phyloP scores from a whole-genome alignment of 2,329 filamentous ascomycete genomes.

The Coleophoma crateriformis region DNA sequence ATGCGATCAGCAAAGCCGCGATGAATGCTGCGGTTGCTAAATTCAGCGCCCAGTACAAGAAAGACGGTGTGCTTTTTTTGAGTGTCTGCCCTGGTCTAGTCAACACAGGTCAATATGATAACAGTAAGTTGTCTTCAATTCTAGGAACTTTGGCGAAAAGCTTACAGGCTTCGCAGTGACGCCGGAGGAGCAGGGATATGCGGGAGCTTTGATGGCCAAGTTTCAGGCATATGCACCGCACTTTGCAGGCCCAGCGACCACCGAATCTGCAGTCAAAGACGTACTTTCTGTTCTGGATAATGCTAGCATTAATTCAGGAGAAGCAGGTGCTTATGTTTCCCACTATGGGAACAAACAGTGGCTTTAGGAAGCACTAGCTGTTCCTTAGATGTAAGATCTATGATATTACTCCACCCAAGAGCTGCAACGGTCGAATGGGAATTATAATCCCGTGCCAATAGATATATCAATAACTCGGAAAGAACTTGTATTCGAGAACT shows the following conservation, averaged over 20 bases:
- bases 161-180: neutral
- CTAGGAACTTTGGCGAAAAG: neutral
- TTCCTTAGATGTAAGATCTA: no score
- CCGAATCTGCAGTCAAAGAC: conserved; percentile 12
- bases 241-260: conserved; percentile 14
- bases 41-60: conserved; percentile 41
- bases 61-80: conserved; percentile 47
- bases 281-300: conserved; percentile 12
- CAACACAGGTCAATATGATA: neutral
- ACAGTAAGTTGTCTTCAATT: neutral
- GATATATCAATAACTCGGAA: no score
- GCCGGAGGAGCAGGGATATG: conserved; percentile 4
- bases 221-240: conserved; percentile 15
- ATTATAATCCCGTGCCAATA: no score
- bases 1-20: conserved; percentile 44
- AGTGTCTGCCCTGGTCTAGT: conserved; percentile 38
- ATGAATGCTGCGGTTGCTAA: conserved; percentile 47
- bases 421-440: no score
- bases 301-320: conserved; percentile 10
- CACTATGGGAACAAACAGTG: conserved; percentile 6
- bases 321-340: conserved; percentile 4
- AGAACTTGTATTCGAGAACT: no score
- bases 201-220: conserved; percentile 8
- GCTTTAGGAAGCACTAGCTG: neutral
- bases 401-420: no score